phyloP scores from a whole-genome alignment of 2,329 filamentous ascomycete species.

The Pseudogymnoascus sp. region DNA sequence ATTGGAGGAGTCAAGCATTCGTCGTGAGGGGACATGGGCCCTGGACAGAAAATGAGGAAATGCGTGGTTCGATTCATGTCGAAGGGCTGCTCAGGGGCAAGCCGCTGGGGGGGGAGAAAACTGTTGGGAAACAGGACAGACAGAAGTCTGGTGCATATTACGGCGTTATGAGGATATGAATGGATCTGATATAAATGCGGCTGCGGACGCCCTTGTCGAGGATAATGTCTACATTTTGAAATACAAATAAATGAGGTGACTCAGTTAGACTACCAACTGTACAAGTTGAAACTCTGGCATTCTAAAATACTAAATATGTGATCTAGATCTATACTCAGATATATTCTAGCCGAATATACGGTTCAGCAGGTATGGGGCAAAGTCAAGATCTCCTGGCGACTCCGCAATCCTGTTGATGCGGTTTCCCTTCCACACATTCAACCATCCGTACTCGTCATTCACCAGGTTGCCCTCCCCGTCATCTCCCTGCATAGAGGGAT shows the following conservation, averaged over 20 bases:
- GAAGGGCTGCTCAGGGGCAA: not conserved
- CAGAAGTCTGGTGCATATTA: constrained; percentile 22
- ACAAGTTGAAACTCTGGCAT: not conserved
- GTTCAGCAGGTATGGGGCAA: constrained; percentile 58
- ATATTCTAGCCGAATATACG: constrained; percentile 46
- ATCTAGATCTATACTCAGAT: not conserved
- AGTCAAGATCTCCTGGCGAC: constrained; percentile 59
- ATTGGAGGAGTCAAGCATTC: constrained; percentile 80
- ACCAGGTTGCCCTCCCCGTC: constrained; percentile 44
- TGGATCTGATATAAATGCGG: constrained; percentile 3
- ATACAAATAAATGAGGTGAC: not conserved
- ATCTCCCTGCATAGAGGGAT: constrained; percentile 28
- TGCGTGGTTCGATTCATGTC: not conserved
- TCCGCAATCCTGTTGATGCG: constrained; percentile 64
- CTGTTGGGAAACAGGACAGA: constrained; percentile 2
- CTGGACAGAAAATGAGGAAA: not conserved
- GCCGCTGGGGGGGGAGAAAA: not conserved
- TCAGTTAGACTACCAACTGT: not conserved
- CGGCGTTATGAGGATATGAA: constrained; percentile 23
- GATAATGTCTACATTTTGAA: not conserved
- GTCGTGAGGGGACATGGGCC: constrained; percentile 19
- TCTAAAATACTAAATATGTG: constrained; percentile 1
- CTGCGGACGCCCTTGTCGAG: not conserved
- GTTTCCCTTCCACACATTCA: constrained; percentile 67
- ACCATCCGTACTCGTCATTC: constrained; percentile 69